phyloP scores from a whole-genome alignment of 73 alveolate species.

The Tetrahymena thermophila region DNA sequence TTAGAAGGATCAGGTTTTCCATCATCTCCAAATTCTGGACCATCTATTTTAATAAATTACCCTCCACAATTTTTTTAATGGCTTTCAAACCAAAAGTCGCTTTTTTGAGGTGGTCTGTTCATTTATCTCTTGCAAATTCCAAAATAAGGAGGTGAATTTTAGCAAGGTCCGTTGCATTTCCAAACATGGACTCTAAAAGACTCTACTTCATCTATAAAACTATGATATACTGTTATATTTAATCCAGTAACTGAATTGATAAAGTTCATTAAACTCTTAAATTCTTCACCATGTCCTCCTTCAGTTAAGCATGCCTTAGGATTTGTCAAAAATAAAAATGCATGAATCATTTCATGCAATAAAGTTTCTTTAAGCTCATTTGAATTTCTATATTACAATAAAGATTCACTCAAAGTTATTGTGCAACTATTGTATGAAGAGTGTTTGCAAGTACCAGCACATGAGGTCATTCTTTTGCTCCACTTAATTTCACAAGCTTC shows the following conservation, averaged over 20 bases:
- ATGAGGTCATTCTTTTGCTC: slow-evolving; percentile 78
- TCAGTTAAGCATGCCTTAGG: slow-evolving; percentile 35
- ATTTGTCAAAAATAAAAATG: slow-evolving; percentile 51
- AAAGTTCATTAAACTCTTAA: slow-evolving; percentile 51
- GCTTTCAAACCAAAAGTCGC: slow-evolving; percentile 52
- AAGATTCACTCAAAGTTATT: slow-evolving; percentile 63
- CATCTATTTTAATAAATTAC: slow-evolving; percentile 54
- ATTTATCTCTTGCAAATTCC: slow-evolving; percentile 70
- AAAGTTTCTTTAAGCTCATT: slow-evolving; percentile 70
- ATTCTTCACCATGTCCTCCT: slow-evolving; percentile 73
- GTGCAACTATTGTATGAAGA: slow-evolving; percentile 56
- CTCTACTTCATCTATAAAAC: slow-evolving; percentile 77
- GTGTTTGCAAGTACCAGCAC: slow-evolving; percentile 84
- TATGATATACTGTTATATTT: slow-evolving; percentile 63
- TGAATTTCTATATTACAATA: slow-evolving; percentile 65
- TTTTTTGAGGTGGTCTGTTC: slow-evolving; percentile 45
- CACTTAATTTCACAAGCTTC: slow-evolving; percentile 54
- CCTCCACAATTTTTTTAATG: slow-evolving; percentile 76
- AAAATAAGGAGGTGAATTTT: slow-evolving; percentile 64
- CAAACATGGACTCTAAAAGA: slow-evolving; percentile 68
- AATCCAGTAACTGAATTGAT: slow-evolving; percentile 65
- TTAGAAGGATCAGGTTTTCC: neutral
- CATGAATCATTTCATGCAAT: slow-evolving; percentile 94
- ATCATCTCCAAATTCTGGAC: slow-evolving; percentile 40
- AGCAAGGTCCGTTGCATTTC: slow-evolving; percentile 81